Evolutionary conservation across 805 yeast genomes (phyloP).

Genomic region (Kuraishia borneana): DNA sequence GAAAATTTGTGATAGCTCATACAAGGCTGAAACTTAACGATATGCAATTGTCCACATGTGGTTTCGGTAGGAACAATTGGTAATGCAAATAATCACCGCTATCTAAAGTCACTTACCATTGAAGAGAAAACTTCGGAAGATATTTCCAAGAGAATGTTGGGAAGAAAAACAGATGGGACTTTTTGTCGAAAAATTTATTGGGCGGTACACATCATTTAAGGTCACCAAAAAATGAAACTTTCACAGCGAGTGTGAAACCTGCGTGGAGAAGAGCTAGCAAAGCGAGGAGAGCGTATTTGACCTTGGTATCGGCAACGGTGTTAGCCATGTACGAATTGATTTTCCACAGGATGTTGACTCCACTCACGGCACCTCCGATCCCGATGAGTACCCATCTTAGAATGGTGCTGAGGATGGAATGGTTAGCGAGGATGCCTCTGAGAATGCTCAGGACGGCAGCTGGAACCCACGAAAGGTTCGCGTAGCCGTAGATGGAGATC

Average conservation of each 20-base stretch:
- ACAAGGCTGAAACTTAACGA: slow-evolving; percentile 59
- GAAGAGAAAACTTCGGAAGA: not conserved
- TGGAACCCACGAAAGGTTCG: slow-evolving; percentile 80
- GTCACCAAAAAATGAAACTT: slow-evolving; percentile 42
- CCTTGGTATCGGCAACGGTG: slow-evolving; percentile 22
- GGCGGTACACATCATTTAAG: slow-evolving; percentile 2
- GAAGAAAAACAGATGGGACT: not conserved
- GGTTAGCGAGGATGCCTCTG: slow-evolving; percentile 40
- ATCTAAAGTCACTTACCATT: not conserved
- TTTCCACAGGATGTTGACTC: slow-evolving; percentile 39
- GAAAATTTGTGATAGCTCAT: slow-evolving; percentile 23
- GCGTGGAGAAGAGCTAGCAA: slow-evolving; percentile 37
- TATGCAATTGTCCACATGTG: slow-evolving; percentile 40
- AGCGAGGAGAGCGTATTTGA: slow-evolving; percentile 20
- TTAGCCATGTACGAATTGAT: slow-evolving; percentile 26
- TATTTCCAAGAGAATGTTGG: not conserved
- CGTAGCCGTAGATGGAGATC: slow-evolving; percentile 74
- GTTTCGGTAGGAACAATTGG: slow-evolving; percentile 56
- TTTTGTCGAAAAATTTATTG: not conserved
- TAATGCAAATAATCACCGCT: slow-evolving; percentile 40
- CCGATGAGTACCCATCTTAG: slow-evolving; percentile 56
- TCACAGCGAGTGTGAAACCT: slow-evolving; percentile 52
- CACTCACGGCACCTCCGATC: slow-evolving; percentile 51
- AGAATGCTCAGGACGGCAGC: slow-evolving; percentile 52
- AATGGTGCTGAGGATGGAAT: slow-evolving; percentile 28